Percentiles rank a stretch among this genome's conserved stretches.
These are phyloP conservation scores for Trametes pubescens DNA, from an alignment of 1,284 basidiomycete genomes.

Conservation along the genomic window DNA sequence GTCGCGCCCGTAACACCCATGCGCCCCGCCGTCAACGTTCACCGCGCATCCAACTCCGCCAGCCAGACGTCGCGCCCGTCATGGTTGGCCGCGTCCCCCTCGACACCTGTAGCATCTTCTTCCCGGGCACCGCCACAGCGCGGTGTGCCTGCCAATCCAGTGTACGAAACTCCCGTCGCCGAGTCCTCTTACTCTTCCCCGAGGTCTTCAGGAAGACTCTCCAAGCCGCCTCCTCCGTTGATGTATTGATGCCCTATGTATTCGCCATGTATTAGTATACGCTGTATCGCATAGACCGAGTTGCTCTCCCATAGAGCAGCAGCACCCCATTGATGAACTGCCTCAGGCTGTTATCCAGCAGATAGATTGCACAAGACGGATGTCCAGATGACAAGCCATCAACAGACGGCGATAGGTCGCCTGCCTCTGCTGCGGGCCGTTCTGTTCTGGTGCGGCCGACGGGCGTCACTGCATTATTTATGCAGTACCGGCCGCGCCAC, in stretches of 20 bases:
- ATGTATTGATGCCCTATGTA: constrained; percentile 19
- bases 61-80: constrained; percentile 19
- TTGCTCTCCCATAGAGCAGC: not conserved
- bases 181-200: constrained; percentile 22
- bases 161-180: constrained; percentile 8
- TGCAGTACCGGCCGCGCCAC: constrained; percentile 20
- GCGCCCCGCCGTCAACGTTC: not conserved
- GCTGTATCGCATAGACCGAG: constrained; percentile 29
- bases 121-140: constrained; percentile 21
- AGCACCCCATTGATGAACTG: constrained; percentile 4
- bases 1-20: constrained; percentile 7
- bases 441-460: not conserved
- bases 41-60: constrained; percentile 7
- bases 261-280: not conserved
- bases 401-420: constrained; percentile 13
- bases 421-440: not conserved
- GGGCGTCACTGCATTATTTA: constrained; percentile 21
- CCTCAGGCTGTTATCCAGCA: not conserved
- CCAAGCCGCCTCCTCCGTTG: constrained; percentile 29
- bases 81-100: constrained; percentile 17
- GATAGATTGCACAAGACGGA: constrained; percentile 15
- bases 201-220: constrained; percentile 36
- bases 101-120: constrained; percentile 22
- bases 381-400: constrained; percentile 18
- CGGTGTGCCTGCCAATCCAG: not conserved